Conservation (phyloP, 768 basidiomycete genomes). For the Paxillus involutus region DNA sequence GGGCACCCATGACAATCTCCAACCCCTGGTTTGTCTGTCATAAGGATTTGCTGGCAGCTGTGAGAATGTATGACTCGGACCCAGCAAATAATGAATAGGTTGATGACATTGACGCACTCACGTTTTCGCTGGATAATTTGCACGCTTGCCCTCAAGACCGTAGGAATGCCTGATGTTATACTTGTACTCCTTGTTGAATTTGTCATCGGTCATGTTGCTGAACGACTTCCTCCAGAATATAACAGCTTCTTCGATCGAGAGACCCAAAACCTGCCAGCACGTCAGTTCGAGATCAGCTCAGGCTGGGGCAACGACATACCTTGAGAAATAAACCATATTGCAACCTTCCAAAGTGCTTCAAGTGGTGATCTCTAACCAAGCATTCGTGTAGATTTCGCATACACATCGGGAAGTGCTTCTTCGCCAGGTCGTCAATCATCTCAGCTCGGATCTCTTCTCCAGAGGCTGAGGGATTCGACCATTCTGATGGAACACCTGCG, state of each 20-base stretch:
- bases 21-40: slow-evolving; percentile 61
- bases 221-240: slow-evolving; percentile 93
- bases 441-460: slow-evolving; percentile 83
- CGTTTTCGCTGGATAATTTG: slow-evolving; percentile 94
- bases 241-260: slow-evolving; percentile 93
- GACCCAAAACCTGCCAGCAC: slow-evolving; percentile 70
- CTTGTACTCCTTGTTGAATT: slow-evolving; percentile 96
- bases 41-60: slow-evolving; percentile 91
- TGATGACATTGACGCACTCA: slow-evolving; percentile 27
- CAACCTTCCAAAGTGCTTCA: slow-evolving; percentile 90
- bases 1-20: slow-evolving; percentile 86
- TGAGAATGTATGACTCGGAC: background rate
- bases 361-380: slow-evolving; percentile 73
- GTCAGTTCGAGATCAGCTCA: background rate
- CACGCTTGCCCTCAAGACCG: slow-evolving; percentile 91
- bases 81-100: background rate
- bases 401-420: slow-evolving; percentile 91
- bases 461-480: slow-evolving; percentile 54
- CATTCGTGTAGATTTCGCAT: slow-evolving; percentile 89
- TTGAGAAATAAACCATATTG: slow-evolving; percentile 96
- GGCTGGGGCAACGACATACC: slow-evolving; percentile 41
- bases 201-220: slow-evolving; percentile 77
- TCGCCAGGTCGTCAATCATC: slow-evolving; percentile 87
- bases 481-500: slow-evolving; percentile 85
- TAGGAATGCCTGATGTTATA: slow-evolving; percentile 97